Percentiles rank a stretch among this genome's conserved stretches.
phyloP scores from a whole-genome alignment of 163 green algal species.

The Scenedesmus sp. region DNA sequence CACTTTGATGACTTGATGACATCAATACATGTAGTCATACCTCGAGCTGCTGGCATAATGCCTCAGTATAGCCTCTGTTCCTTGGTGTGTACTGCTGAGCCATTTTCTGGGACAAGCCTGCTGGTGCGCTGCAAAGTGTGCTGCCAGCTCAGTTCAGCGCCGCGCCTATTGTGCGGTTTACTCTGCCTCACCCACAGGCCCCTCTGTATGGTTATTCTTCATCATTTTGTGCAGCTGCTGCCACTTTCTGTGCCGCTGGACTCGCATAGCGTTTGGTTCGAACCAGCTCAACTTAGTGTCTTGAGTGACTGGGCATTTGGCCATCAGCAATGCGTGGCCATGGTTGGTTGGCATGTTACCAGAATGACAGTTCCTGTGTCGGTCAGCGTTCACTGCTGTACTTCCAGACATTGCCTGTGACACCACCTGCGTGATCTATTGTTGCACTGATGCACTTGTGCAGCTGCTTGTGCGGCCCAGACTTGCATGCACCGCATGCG shows the following conservation, averaged over 20 bases:
- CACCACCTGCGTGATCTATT: too few species aligned
- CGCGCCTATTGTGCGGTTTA: background rate
- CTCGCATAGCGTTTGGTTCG: too few species aligned
- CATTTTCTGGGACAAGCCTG: background rate
- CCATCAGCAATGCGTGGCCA: too few species aligned
- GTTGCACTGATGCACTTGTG: too few species aligned
- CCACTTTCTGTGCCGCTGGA: background rate
- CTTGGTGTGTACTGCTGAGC: background rate
- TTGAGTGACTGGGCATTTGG: too few species aligned
- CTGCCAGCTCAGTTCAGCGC: background rate
- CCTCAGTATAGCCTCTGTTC: background rate
- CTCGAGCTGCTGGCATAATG: background rate
- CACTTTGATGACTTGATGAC: background rate
- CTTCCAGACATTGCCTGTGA: too few species aligned
- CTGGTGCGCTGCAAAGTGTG: slow-evolving; percentile 1
- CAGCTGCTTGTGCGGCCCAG: too few species aligned
- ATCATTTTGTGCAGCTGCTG: background rate
- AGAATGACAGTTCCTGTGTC: too few species aligned
- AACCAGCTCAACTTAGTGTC: too few species aligned
- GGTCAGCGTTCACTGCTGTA: too few species aligned
- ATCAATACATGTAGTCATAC: background rate
- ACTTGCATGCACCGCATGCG: too few species aligned
- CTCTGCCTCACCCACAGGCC: background rate
- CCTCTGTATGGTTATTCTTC: background rate
- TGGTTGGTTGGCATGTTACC: too few species aligned